Evolutionary conservation across 371 early-diverging fungal genomes (phyloP).

Genomic region (Zancudomyces culisetae): DNA sequence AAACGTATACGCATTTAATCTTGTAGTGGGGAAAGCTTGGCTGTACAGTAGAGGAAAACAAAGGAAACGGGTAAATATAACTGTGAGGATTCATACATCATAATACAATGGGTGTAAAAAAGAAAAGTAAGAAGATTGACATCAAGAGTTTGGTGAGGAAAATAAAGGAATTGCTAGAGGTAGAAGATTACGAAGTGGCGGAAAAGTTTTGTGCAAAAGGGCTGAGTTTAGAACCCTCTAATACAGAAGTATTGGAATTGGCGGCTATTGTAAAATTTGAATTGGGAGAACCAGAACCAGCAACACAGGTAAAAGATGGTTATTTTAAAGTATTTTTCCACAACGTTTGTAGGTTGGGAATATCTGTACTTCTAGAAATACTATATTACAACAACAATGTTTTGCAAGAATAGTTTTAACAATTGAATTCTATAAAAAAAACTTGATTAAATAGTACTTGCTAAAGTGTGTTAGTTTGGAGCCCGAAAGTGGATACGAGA

Average conservation of each 20-base stretch:
- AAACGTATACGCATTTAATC: too few relatives aligned
- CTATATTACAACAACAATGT: too few relatives aligned
- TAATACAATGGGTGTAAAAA: not conserved
- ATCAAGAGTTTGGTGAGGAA: slow-evolving; percentile 18
- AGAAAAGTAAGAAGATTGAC: not conserved
- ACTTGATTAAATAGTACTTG: too few relatives aligned
- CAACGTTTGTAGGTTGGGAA: too few relatives aligned
- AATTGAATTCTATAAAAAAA: too few relatives aligned
- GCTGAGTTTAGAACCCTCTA: slow-evolving; percentile 36
- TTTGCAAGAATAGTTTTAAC: too few relatives aligned
- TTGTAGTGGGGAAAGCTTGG: not conserved
- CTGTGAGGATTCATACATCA: too few relatives aligned
- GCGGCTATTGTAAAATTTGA: slow-evolving; percentile 60
- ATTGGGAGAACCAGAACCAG: slow-evolving; percentile 41
- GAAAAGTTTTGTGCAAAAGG: slow-evolving; percentile 48
- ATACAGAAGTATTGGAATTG: slow-evolving; percentile 44
- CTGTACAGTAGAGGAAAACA: not conserved
- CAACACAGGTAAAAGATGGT: slow-evolving; percentile 43
- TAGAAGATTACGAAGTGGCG: slow-evolving; percentile 51
- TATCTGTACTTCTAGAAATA: too few relatives aligned
- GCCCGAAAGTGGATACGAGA: slow-evolving; percentile 49
- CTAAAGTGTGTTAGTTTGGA: slow-evolving; percentile 39
- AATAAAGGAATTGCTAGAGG: slow-evolving; percentile 57
- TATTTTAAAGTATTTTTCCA: too few relatives aligned
- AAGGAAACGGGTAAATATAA: too few relatives aligned